These are phyloP conservation scores for Eimeria mitis DNA, from an alignment of 169 alveolate species.

Conservation along the genomic window DNA sequence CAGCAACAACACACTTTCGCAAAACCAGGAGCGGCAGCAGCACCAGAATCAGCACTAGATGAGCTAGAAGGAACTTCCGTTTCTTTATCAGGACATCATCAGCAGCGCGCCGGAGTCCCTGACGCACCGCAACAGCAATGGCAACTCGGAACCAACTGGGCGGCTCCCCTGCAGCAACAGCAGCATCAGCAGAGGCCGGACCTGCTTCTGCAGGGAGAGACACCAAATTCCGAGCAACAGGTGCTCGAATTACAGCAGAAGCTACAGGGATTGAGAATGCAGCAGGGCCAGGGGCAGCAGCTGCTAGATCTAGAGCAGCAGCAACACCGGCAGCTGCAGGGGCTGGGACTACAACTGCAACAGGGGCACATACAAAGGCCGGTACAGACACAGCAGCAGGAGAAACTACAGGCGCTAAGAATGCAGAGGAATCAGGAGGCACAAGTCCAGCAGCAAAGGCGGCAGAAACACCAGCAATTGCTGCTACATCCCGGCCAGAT, in stretches of 20 bases:
- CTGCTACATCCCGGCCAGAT: not conserved
- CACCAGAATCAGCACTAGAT: not conserved
- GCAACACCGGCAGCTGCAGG: not conserved
- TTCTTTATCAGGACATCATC: not conserved
- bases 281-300: not conserved
- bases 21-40: not conserved
- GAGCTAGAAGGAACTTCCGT: not conserved
- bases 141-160: not conserved
- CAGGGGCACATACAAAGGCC: not conserved
- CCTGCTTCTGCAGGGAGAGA: not conserved
- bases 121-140: not conserved
- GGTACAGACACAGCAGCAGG: not conserved
- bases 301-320: not conserved
- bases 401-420: not conserved
- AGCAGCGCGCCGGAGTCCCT: not conserved
- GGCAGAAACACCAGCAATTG: not conserved
- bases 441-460: not conserved
- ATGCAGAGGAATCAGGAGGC: not conserved
- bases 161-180: not conserved
- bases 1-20: not conserved
- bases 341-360: not conserved
- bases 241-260: constrained; percentile 1
- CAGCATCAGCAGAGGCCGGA: not conserved
- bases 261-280: not conserved
- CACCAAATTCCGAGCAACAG: not conserved